A percentile compares a stretch with the other conserved stretches of the same genome.
Evolutionary conservation across 2,329 filamentous ascomycete species (phyloP).

Genomic region (Pochonia chlamydosporia): DNA sequence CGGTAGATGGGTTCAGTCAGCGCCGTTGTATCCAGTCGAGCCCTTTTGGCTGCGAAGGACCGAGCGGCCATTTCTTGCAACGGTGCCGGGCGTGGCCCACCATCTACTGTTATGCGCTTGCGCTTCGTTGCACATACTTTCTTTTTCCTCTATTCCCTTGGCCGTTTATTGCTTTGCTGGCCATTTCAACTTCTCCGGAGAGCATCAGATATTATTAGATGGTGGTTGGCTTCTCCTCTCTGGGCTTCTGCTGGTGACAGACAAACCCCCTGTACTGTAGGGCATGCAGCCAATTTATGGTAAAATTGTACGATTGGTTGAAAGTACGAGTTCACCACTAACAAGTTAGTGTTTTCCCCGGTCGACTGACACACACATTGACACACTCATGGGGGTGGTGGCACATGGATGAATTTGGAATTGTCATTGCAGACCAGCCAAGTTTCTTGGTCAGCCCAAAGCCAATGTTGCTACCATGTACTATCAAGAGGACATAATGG

Average conservation of each 20-base stretch:
- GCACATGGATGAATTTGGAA: not conserved
- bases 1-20: not conserved
- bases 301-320: constrained; percentile 4
- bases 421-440: not conserved
- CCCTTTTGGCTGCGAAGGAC: not conserved
- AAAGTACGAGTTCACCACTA: not conserved
- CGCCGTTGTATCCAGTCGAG: not conserved
- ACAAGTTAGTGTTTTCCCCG: not conserved
- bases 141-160: not conserved
- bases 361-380: not conserved
- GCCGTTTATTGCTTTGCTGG: too few relatives aligned
- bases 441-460: not conserved
- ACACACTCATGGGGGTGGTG: not conserved
- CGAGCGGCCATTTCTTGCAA: not conserved
- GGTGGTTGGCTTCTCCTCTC: too few relatives aligned
- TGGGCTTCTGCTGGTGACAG: not conserved
- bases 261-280: not conserved
- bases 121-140: not conserved
- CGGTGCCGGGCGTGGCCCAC: too few relatives aligned
- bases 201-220: too few relatives aligned
- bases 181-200: too few relatives aligned
- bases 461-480: too few relatives aligned
- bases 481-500: not conserved
- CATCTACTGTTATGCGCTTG: not conserved
- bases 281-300: not conserved